These are phyloP conservation scores for Cladosporium austrohemisphaericum DNA, from an alignment of 2,329 filamentous ascomycete species.

Conservation along the genomic window DNA sequence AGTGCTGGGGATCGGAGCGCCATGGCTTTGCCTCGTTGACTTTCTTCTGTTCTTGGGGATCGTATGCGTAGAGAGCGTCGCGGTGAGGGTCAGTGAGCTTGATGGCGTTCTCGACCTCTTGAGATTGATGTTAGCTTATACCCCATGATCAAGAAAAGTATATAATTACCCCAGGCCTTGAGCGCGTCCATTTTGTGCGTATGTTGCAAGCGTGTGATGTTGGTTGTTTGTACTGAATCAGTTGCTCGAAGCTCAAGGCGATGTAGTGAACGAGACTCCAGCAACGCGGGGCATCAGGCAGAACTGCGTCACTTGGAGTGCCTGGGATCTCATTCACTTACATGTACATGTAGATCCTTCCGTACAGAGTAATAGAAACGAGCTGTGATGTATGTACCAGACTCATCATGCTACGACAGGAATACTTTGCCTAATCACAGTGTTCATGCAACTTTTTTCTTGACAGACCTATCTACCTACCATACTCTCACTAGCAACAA, in stretches of 20 bases:
- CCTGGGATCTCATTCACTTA: no score
- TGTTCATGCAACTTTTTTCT: no score
- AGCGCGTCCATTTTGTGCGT: conserved; percentile 41
- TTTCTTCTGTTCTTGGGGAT: conserved; percentile 63
- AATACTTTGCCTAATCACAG: no score
- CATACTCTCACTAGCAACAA: no score
- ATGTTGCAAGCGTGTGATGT: neutral
- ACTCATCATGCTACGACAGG: no score
- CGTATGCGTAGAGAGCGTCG: conserved; percentile 88
- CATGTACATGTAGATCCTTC: no score
- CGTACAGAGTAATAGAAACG: no score
- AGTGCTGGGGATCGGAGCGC: conserved; percentile 75
- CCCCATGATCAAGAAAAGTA: conserved; percentile 1
- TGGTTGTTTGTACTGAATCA: neutral
- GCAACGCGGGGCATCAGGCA: neutral
- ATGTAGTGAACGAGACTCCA: no score
- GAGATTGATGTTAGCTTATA: conserved; percentile 17
- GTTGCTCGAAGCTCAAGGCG: conserved; percentile 8
- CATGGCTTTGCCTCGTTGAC: conserved; percentile 67
- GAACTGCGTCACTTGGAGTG: no score
- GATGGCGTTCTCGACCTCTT: conserved; percentile 84
- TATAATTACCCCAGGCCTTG: conserved; percentile 58
- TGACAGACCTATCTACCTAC: no score
- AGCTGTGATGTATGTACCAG: no score
- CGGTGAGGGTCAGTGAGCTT: conserved; percentile 79